Base-by-base conservation (phyloP, 345 rosid genomes). In the Hibiscus syriacus region DNA sequence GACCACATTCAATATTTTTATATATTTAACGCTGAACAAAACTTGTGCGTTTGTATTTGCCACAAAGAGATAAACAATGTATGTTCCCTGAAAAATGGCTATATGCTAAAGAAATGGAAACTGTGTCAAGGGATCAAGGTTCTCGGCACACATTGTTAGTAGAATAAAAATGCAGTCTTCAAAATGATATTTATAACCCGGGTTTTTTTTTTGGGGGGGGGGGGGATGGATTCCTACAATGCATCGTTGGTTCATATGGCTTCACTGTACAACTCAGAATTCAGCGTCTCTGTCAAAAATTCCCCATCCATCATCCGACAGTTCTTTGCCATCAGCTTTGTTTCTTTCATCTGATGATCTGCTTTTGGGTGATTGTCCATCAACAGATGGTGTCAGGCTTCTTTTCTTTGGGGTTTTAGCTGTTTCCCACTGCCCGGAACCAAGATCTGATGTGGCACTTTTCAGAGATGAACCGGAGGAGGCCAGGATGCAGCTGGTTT, bases 401-500 rank as follows among this genome's bases (percentile, higher is more conserved):
- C 57, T 67, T 57, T 73, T 56, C 68, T 75, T 69, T 0, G 57
- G 74, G 57, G 74, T 64, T 67, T 74, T 73, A 5, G 71, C 66
- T 32, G 19, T 46, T 66, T 79, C 72, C 0, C 19, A 53, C 30
- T 34, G 39, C 41, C 64, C 75, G 1, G 30, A 48, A 17, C 54
- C 69, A 32, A 74, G 55, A 23, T 70, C 65, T 49, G 79, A 36
- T 17, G 74, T 52, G 2, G 76, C 41, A 79, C 84, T 83, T 61
- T 66, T 79, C 75, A 68, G 2, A 39, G 90, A 87, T 39, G 89
- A 79, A 41, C 78, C 73, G 0, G 90, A 87, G 6, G 93, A 85
- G 58, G 97, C 96, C 34, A 84, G 70, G 62, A 83, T 83, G 81
- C 87, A 82, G 61, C 86, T 94, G 2, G 96, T 89, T 78, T 92